A percentile compares a stretch with the other conserved stretches of the same genome.
phyloP scores from a whole-genome alignment of 2,329 filamentous ascomycete genomes.

The Colletotrichum sansevieriae region DNA sequence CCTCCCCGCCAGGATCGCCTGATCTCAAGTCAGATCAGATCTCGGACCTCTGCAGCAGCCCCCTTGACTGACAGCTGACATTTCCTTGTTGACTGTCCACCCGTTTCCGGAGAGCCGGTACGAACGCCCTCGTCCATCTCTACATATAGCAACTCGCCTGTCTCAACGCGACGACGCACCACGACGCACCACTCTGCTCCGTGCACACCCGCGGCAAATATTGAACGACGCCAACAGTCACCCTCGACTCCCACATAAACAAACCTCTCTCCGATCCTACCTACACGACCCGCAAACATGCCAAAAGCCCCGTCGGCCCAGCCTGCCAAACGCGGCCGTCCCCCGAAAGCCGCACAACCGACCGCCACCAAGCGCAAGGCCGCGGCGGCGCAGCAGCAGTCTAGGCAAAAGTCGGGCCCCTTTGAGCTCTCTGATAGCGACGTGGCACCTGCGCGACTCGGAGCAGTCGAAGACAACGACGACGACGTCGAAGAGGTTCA shows the following conservation, averaged over 20 bases:
- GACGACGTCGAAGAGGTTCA: too few relatives aligned
- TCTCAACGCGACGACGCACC: background rate
- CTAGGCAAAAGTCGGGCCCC: conserved; percentile 45
- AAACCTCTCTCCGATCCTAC: background rate
- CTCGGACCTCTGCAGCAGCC: conserved; percentile 30
- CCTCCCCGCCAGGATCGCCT: conserved; percentile 38
- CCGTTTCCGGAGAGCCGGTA: background rate
- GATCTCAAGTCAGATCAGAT: conserved; percentile 37
- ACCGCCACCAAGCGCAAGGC: conserved; percentile 40
- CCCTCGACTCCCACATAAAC: too few relatives aligned
- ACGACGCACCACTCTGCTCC: background rate
- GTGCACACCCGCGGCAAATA: background rate
- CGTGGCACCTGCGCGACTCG: conserved; percentile 13
- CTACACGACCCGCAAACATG: conserved; percentile 44
- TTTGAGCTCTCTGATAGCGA: conserved; percentile 53
- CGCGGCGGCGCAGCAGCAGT: conserved; percentile 47
- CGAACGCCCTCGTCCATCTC: background rate
- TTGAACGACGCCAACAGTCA: too few relatives aligned
- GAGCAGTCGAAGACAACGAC: conserved; percentile 42
- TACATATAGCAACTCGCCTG: background rate
- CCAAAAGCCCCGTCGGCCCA: conserved; percentile 54
- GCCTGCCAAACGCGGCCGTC: conserved; percentile 52
- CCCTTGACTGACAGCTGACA: conserved; percentile 30
- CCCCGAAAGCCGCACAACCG: conserved; percentile 43
- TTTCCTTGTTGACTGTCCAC: background rate